These are phyloP conservation scores for Pythium monospermum DNA, from an alignment of 352 stramenopile genomes.

Conservation along the genomic window DNA sequence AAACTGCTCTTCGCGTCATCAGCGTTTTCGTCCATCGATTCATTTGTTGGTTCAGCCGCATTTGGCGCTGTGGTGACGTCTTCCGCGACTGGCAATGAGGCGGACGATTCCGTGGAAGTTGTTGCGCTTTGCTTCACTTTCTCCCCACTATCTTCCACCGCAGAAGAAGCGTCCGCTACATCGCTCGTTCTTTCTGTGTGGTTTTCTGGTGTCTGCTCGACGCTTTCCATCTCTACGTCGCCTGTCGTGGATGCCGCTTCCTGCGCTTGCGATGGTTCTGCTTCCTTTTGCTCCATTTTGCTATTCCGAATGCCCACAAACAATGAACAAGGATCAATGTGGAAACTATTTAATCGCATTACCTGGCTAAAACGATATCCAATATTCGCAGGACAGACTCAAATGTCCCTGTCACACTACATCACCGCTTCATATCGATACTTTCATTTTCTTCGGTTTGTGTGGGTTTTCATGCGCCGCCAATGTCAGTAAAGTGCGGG, in stretches of 20 bases:
- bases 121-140: slow-evolving; percentile 1
- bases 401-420: background rate
- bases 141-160: background rate
- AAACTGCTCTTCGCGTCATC: background rate
- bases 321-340: no score
- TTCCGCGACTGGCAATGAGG: background rate
- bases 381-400: background rate
- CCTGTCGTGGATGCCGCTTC: background rate
- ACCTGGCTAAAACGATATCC: background rate
- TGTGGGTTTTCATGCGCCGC: background rate
- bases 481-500: slow-evolving; percentile 2
- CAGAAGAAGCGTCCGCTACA: background rate
- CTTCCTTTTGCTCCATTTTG: no score
- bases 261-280: slow-evolving; percentile 9
- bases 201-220: background rate
- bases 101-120: background rate
- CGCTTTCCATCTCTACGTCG: slow-evolving; percentile 16
- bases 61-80: background rate
- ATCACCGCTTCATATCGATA: slow-evolving; percentile 1
- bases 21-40: background rate
- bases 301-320: no score
- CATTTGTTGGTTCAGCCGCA: background rate
- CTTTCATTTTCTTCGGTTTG: background rate
- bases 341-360: no score
- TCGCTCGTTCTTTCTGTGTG: background rate